A percentile compares a stretch with the other conserved stretches of the same genome.
phyloP scores from a whole-genome alignment of 2,329 filamentous ascomycete species.

The Aspergillus pseudotamarii region DNA sequence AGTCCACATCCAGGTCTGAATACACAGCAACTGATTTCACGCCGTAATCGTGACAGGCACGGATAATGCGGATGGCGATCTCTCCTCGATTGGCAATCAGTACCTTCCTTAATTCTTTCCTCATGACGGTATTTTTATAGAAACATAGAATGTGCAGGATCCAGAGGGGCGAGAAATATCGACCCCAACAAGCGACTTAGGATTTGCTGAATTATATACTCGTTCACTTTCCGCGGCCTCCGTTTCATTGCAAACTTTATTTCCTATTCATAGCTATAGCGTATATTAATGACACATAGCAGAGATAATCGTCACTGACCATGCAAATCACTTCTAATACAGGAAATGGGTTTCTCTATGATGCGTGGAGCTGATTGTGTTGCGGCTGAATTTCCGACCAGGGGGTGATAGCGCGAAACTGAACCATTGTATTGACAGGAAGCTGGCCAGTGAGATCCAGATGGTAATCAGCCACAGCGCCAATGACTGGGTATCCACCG shows the following conservation, averaged over 20 bases:
- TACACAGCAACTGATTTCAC: background rate
- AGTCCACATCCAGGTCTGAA: background rate
- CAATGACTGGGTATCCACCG: background rate
- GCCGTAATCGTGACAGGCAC: background rate
- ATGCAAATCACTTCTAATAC: background rate
- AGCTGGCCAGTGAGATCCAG: background rate
- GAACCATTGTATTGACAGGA: background rate
- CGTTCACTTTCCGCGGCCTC: background rate
- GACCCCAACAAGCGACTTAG: no score
- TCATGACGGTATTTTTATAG: background rate
- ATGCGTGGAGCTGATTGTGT: background rate
- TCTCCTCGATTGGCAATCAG: background rate
- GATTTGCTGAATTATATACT: background rate
- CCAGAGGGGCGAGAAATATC: no score
- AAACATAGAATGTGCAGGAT: rapidly evolving
- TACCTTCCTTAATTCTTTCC: background rate
- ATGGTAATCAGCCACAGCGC: background rate
- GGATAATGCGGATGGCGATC: background rate
- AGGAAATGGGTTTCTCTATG: background rate
- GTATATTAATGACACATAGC: background rate
- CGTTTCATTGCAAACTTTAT: background rate
- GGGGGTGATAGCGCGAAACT: background rate
- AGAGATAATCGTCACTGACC: background rate
- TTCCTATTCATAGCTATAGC: background rate
- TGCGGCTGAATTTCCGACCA: background rate